These are phyloP conservation scores for Yarrowia sp. DNA, from an alignment of 805 yeast genomes.

Conservation along the genomic window DNA sequence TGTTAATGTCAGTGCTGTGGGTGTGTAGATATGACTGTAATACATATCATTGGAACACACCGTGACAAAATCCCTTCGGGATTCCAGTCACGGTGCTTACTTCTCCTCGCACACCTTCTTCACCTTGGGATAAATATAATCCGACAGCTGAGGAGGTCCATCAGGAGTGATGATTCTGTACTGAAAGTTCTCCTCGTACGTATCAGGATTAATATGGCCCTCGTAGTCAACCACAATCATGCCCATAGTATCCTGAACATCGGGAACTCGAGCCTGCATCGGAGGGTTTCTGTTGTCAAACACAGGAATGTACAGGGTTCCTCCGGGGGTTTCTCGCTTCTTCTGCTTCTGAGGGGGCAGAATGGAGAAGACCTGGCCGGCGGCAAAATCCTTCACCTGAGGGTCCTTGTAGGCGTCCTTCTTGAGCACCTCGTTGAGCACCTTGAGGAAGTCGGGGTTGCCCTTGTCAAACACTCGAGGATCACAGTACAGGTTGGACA, in stretches of 20 bases:
- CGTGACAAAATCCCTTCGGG: too few relatives aligned
- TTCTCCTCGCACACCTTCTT: constrained; percentile 47
- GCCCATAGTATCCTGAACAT: constrained; percentile 73
- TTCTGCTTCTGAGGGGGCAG: constrained; percentile 46
- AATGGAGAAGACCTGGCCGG: constrained; percentile 40
- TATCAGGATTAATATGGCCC: constrained; percentile 61
- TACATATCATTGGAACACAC: too few relatives aligned
- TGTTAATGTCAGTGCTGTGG: too few relatives aligned
- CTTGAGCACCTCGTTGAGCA: constrained; percentile 44
- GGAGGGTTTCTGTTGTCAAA: constrained; percentile 74
- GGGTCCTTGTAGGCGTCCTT: constrained; percentile 47
- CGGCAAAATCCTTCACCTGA: constrained; percentile 46
- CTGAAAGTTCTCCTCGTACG: constrained; percentile 65
- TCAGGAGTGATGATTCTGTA: constrained; percentile 61
- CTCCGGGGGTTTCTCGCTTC: constrained; percentile 40
- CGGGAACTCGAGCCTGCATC: constrained; percentile 68
- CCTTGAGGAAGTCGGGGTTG: constrained; percentile 44
- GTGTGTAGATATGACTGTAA: too few relatives aligned
- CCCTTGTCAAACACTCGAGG: constrained; percentile 39
- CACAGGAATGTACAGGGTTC: constrained; percentile 65
- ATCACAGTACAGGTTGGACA: constrained; percentile 39
- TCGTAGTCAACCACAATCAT: constrained; percentile 63
- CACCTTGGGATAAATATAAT: constrained; percentile 56
- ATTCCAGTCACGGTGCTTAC: background rate
- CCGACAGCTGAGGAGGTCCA: constrained; percentile 63